Evolutionary conservation across 345 rosid genomes (phyloP).

Genomic region (Salix viminalis): DNA sequence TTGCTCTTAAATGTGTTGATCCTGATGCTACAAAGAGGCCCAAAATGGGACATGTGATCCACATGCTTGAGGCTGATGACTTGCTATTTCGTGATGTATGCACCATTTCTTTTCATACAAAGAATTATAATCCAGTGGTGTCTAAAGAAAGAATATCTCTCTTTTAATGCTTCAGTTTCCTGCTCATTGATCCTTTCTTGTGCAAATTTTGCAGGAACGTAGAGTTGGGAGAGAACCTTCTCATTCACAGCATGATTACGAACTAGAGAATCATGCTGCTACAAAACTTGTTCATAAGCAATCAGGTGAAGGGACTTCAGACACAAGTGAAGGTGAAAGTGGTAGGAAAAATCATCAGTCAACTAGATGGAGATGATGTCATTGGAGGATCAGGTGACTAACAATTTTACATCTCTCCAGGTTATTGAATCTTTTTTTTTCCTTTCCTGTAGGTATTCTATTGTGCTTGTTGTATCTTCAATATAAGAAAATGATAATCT

Average conservation of each 20-base stretch:
- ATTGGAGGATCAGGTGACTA: constrained; percentile 37
- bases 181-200: not conserved
- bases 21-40: constrained; percentile 95
- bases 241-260: constrained; percentile 19
- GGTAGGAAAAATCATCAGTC: constrained; percentile 35
- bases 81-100: constrained; percentile 72
- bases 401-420: constrained; percentile 11
- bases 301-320: constrained; percentile 36
- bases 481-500: constrained; percentile 24
- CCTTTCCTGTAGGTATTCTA: not conserved
- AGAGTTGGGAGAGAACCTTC: constrained; percentile 40
- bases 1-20: constrained; percentile 89
- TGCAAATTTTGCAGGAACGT: constrained; percentile 36
- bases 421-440: constrained; percentile 3
- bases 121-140: not conserved
- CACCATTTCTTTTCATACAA: constrained; percentile 1
- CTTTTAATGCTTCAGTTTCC: not conserved
- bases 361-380: constrained; percentile 40
- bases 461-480: constrained; percentile 27
- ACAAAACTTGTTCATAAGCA: constrained; percentile 27
- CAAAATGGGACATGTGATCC: constrained; percentile 92
- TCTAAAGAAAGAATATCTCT: not conserved
- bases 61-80: constrained; percentile 99
- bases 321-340: constrained; percentile 42
- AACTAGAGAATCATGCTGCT: constrained; percentile 20